Evolutionary conservation across 768 basidiomycete genomes (phyloP).

Genomic region (Mycena sanguinolenta): DNA sequence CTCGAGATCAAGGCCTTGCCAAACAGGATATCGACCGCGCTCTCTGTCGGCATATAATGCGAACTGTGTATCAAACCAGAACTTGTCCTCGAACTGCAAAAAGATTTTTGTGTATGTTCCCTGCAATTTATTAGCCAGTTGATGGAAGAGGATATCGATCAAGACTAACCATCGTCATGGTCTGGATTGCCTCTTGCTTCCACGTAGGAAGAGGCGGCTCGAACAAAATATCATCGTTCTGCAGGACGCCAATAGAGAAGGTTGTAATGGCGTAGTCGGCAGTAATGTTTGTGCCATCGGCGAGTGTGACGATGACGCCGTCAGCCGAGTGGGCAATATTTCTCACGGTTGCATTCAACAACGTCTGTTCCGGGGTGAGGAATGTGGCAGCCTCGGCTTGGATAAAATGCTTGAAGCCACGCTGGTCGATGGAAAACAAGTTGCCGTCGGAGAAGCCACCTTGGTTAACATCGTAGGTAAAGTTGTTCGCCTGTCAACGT

Average conservation of each 20-base stretch:
- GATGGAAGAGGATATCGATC: no score
- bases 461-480: slow-evolving; percentile 63
- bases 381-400: slow-evolving; percentile 71
- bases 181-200: slow-evolving; percentile 75
- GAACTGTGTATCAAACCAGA: slow-evolving; percentile 67
- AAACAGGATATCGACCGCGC: slow-evolving; percentile 74
- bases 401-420: slow-evolving; percentile 71
- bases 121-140: slow-evolving; percentile 37
- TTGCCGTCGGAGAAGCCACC: slow-evolving; percentile 73
- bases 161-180: slow-evolving; percentile 59
- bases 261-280: slow-evolving; percentile 76
- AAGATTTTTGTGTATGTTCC: slow-evolving; percentile 80
- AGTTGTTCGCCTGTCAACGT: slow-evolving; percentile 67
- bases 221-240: slow-evolving; percentile 75
- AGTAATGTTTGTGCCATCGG: slow-evolving; percentile 56
- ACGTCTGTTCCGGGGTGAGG: slow-evolving; percentile 59
- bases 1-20: slow-evolving; percentile 73
- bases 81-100: slow-evolving; percentile 70
- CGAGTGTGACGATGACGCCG: slow-evolving; percentile 62
- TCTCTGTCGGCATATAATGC: slow-evolving; percentile 69
- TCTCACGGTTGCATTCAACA: slow-evolving; percentile 65
- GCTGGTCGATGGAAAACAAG: slow-evolving; percentile 68
- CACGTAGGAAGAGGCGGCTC: slow-evolving; percentile 67
- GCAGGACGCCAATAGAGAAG: slow-evolving; percentile 79
- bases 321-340: slow-evolving; percentile 59